Percentiles rank a stretch among this genome's conserved stretches.
Conservation (phyloP, 139 green algal species). For the Dunaliella primolecta region DNA sequence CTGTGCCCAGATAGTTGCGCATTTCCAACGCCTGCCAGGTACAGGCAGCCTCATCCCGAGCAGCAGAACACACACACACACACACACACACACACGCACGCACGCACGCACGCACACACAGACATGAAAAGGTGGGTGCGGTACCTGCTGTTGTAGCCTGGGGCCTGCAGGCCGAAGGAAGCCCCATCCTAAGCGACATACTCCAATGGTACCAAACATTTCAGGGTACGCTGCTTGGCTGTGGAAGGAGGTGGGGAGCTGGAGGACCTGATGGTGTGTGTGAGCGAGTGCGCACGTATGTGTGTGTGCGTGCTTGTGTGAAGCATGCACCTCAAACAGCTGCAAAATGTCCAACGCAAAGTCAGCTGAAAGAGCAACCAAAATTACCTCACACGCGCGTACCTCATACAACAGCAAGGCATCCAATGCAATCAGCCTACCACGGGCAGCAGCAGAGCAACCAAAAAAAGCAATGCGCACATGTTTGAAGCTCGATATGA, state of each 20-base stretch:
- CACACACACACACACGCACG: too few species aligned
- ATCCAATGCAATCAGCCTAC: background rate
- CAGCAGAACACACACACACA: too few species aligned
- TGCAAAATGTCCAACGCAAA: constrained; percentile 29
- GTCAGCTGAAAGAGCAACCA: background rate
- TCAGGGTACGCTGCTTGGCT: constrained; percentile 34
- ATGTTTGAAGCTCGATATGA: too few species aligned
- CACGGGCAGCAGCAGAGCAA: background rate
- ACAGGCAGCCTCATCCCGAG: too few species aligned
- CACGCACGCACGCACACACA: background rate
- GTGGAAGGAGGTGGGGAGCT: constrained; percentile 38
- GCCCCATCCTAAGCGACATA: constrained; percentile 38
- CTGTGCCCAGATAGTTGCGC: too few species aligned
- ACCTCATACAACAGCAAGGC: background rate
- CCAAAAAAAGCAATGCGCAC: background rate
- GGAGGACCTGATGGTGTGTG: constrained; percentile 33
- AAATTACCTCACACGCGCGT: background rate
- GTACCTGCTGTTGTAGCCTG: too few species aligned
- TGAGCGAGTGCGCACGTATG: background rate
- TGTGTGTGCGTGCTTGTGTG: background rate
- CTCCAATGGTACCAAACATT: constrained; percentile 26
- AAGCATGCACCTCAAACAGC: constrained; percentile 35
- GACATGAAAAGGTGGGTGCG: background rate
- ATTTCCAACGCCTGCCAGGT: too few species aligned
- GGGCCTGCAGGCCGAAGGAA: constrained; percentile 44